A percentile compares a stretch with the other conserved stretches of the same genome.
Conservation (phyloP, 2,329 filamentous ascomycete genomes). For the Venturia pyrina region DNA sequence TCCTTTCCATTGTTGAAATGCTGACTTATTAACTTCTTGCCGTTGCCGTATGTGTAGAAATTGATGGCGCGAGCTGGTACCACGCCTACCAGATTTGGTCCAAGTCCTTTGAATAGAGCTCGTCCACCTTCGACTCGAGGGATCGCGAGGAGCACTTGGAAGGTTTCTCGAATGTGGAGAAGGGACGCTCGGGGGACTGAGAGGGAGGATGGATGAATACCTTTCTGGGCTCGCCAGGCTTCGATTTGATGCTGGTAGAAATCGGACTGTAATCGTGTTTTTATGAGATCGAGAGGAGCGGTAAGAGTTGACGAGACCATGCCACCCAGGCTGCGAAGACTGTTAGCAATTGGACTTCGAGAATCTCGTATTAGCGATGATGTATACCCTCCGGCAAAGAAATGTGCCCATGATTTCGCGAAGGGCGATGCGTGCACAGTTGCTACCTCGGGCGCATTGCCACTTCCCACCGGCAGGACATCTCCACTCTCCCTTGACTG, state of each 20-base stretch:
- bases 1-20: slow-evolving; percentile 62
- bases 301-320: slow-evolving; percentile 92
- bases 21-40: slow-evolving; percentile 70
- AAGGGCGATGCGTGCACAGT: slow-evolving; percentile 28
- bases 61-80: slow-evolving; percentile 86
- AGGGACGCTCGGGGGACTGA: slow-evolving; percentile 55
- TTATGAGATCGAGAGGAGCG: slow-evolving; percentile 85
- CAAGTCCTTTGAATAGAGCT: slow-evolving; percentile 86
- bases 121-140: slow-evolving; percentile 73
- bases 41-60: slow-evolving; percentile 88
- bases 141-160: slow-evolving; percentile 74
- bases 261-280: slow-evolving; percentile 86
- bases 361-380: not conserved
- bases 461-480: slow-evolving; percentile 1
- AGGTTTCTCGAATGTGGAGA: slow-evolving; percentile 74
- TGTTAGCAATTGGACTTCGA: not conserved
- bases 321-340: slow-evolving; percentile 59
- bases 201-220: slow-evolving; percentile 44
- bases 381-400: slow-evolving; percentile 74
- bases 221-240: slow-evolving; percentile 52
- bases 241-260: slow-evolving; percentile 82
- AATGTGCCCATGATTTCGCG: slow-evolving; percentile 78
- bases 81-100: slow-evolving; percentile 81
- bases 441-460: slow-evolving; percentile 2
- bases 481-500: slow-evolving; percentile 8